phyloP scores from a whole-genome alignment of 371 early-diverging fungal genomes.

The Mortierella sp. region DNA sequence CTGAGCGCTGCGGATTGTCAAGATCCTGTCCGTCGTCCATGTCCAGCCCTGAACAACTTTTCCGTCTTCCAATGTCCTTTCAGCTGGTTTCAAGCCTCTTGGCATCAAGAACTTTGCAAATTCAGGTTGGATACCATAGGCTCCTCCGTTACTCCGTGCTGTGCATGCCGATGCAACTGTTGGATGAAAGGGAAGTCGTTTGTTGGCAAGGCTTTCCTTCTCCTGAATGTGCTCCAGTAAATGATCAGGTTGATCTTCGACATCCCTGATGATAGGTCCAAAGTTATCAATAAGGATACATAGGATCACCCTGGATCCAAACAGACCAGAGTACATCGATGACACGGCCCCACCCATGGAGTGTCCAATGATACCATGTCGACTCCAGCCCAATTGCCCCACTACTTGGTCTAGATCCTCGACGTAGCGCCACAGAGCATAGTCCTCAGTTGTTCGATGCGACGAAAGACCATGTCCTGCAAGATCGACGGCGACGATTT shows the following conservation, averaged over 20 bases:
- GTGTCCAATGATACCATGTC: constrained; percentile 49
- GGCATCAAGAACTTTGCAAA: constrained; percentile 20
- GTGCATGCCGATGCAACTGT: constrained; percentile 34
- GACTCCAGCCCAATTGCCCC: constrained; percentile 47
- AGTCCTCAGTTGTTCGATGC: constrained; percentile 44
- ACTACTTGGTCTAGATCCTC: constrained; percentile 48
- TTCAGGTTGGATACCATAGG: constrained; percentile 25
- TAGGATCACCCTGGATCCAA: constrained; percentile 20
- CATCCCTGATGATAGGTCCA: constrained; percentile 33
- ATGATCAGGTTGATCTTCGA: constrained; percentile 43
- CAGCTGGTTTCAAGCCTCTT: constrained; percentile 21
- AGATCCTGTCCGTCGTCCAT: constrained; percentile 34
- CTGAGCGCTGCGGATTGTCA: constrained; percentile 40
- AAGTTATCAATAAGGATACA: constrained; percentile 45
- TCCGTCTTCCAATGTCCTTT: constrained; percentile 10
- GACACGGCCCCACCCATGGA: constrained; percentile 48
- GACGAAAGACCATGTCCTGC: constrained; percentile 49
- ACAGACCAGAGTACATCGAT: constrained; percentile 38
- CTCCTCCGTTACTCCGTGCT: constrained; percentile 30
- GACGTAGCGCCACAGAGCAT: constrained; percentile 45
- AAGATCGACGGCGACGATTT: constrained; percentile 43
- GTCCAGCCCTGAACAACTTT: constrained; percentile 38
- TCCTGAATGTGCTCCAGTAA: constrained; percentile 38
- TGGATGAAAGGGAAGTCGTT: constrained; percentile 32
- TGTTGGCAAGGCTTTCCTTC: constrained; percentile 26